Conservation (phyloP, 2,329 filamentous ascomycete species). For the Colletotrichum orchidophilum region DNA sequence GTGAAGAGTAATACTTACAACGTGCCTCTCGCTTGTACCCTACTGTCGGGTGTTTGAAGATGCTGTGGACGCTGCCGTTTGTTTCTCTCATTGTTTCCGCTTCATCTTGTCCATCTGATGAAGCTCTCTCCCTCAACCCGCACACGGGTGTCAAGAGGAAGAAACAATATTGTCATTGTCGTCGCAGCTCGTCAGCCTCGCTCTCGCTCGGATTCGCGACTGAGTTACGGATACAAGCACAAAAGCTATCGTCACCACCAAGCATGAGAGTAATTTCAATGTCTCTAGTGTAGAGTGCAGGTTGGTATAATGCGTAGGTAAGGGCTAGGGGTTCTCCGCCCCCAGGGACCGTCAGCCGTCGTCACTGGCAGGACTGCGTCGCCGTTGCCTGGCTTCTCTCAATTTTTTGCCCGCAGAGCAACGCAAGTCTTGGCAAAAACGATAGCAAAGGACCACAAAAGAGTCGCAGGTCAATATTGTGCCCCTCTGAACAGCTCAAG, state of each 20-base stretch:
- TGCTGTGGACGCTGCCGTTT: background rate
- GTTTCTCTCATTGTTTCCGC: background rate
- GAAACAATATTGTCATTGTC: background rate
- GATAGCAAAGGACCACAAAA: background rate
- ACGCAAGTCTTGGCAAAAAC: slow-evolving; percentile 14
- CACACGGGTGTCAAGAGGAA: background rate
- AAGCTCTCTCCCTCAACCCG: slow-evolving; percentile 6
- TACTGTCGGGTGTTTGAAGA: background rate
- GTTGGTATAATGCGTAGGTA: background rate
- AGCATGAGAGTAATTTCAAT: background rate
- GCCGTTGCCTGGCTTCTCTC: slow-evolving; percentile 9
- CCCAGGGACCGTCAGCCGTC: slow-evolving; percentile 2
- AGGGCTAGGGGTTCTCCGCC: background rate
- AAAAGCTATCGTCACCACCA: background rate
- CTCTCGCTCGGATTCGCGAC: slow-evolving; percentile 3
- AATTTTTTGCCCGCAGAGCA: background rate
- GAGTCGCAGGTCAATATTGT: background rate
- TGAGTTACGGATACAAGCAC: background rate
- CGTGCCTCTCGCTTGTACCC: background rate
- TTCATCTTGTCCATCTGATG: background rate
- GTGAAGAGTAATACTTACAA: background rate
- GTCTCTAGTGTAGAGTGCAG: background rate
- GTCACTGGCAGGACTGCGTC: slow-evolving; percentile 25
- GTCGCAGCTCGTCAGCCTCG: slow-evolving; percentile 21
- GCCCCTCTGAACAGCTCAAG: slow-evolving; percentile 8